Conservation (phyloP, 179 eudicot species). For the Silene noctiflora region DNA sequence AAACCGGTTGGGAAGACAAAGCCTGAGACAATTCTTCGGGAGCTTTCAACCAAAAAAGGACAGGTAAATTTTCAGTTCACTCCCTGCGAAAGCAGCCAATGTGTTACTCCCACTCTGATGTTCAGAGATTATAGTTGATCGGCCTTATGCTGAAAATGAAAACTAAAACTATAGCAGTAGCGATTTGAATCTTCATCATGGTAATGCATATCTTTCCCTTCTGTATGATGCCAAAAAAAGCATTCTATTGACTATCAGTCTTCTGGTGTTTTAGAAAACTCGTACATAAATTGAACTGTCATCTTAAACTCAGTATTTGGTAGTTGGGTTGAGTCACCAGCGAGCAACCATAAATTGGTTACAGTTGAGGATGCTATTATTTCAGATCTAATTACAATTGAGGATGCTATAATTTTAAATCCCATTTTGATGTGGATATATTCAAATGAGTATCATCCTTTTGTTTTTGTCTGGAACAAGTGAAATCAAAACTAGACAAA, state of each 20-base stretch:
- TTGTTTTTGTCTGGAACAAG: neutral
- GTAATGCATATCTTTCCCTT: neutral
- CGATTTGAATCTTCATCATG: neutral
- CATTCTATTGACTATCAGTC: neutral
- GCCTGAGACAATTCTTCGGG: constrained; percentile 92
- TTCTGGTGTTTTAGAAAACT: neutral
- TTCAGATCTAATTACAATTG: no score
- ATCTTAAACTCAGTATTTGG: neutral
- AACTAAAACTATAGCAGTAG: neutral
- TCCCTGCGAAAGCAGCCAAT: neutral
- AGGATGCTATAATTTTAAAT: no score
- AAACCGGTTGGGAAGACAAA: constrained; percentile 88
- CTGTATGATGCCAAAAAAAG: neutral
- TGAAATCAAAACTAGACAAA: neutral
- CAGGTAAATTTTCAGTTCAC: constrained; percentile 51
- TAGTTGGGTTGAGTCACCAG: neutral
- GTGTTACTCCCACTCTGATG: neutral
- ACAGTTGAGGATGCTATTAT: neutral
- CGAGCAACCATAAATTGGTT: neutral
- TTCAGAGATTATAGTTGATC: neutral
- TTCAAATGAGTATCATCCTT: no score
- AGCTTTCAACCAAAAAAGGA: constrained; percentile 94
- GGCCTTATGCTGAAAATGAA: neutral
- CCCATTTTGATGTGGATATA: no score
- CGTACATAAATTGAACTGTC: no score